Base-by-base conservation (phyloP, 306 rosid species). In the Prunus padus region DNA sequence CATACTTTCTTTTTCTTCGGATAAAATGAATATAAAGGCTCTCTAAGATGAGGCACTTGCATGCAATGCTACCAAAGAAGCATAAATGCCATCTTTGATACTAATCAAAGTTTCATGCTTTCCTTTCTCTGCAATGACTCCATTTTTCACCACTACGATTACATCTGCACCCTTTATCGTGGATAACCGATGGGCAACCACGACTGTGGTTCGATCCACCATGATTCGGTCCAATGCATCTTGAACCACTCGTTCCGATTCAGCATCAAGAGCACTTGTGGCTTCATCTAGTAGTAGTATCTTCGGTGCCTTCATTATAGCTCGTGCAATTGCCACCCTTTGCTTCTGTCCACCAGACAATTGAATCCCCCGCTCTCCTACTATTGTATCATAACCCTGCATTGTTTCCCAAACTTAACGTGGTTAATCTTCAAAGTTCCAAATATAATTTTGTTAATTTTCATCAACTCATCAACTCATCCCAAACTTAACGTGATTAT, bases 191-290 rank as follows among this genome's bases (percentile, higher is more conserved):
- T 90, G 96, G 7, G 96, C 93, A 66, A 90, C 93, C n/a, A 90
- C 71, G 44, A 90, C 44, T 18, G 91, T 87, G 46, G 96, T 90
- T 60, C 91, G 67, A 20, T 86, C 69, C 75, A 85, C 84, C 85
- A 87, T 86, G 30, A 88, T 84, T 40, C 50, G 78, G 65, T 90
- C 92, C 52, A 90, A 67, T 50, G 92, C 96, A 76, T 90, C 92
- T 60, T 90, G 96, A 22, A 90, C 93, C 18, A 88, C 86, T 75
- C 85, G 79, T 57, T 90, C 96, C 11, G 96, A 90, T 78, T 90
- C 93, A 0, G 93, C 93, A 82, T 90, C 96, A 40, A 90, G 86
- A 55, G 96, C 92, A 81, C 96, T 90, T 1, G 96, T 89, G 42
- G 95, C 95, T 79, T 89, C 95, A 77, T 90, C 92, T 44, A 90